These are phyloP conservation scores for Ceratocystis albifundus DNA, from an alignment of 2,329 filamentous ascomycete genomes.

Conservation along the genomic window DNA sequence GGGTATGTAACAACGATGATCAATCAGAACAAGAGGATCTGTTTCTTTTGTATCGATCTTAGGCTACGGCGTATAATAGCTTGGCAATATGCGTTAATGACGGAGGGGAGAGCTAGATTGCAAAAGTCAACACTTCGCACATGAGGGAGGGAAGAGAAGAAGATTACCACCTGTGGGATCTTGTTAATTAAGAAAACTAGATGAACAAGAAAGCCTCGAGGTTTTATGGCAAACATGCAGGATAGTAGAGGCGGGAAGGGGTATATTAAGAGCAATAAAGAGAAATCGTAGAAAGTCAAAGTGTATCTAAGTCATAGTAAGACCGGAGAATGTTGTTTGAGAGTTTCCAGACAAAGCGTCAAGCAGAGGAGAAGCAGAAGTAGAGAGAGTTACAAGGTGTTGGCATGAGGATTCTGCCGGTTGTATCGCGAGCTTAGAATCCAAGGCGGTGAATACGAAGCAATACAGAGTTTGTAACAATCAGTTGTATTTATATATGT, in stretches of 20 bases:
- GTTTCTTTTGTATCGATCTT: background rate
- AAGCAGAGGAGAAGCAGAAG: background rate
- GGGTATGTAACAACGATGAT: too few relatives aligned
- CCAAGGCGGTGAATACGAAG: conserved; percentile 17
- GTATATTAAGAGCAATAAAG: conserved; percentile 7
- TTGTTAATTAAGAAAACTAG: background rate
- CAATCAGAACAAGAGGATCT: background rate
- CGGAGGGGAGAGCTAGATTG: background rate
- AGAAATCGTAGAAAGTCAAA: background rate
- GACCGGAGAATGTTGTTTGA: background rate
- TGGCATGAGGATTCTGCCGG: conserved; percentile 22
- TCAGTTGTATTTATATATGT: background rate
- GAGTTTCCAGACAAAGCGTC: conserved; percentile 3
- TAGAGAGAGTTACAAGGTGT: too few relatives aligned
- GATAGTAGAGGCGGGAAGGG: background rate
- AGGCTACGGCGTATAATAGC: background rate
- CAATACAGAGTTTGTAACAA: background rate
- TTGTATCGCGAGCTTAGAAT: conserved; percentile 17
- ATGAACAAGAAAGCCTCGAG: background rate
- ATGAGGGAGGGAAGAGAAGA: background rate
- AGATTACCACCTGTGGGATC: background rate
- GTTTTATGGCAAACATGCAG: background rate
- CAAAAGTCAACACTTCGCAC: background rate
- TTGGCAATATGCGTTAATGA: background rate
- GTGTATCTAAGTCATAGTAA: background rate